phyloP scores from a whole-genome alignment of 495 filamentous ascomycete genomes.

The Pyrenula massariospora region DNA sequence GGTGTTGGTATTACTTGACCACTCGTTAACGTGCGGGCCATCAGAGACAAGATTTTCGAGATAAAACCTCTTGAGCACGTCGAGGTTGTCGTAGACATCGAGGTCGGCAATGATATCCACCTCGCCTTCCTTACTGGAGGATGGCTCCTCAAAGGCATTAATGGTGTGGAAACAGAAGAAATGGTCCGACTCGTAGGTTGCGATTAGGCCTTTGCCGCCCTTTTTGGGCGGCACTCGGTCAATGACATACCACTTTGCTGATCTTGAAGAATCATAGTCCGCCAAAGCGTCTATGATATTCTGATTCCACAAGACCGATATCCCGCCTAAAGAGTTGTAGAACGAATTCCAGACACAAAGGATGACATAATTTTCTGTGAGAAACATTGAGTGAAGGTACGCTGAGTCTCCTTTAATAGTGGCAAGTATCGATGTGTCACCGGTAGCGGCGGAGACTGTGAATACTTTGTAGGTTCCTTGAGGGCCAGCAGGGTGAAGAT shows the following conservation, averaged over 20 bases:
- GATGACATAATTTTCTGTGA: slow-evolving; percentile 53
- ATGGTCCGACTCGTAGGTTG: slow-evolving; percentile 42
- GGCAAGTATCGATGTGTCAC: slow-evolving; percentile 58
- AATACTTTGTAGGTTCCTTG: slow-evolving; percentile 54
- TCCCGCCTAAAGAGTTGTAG: slow-evolving; percentile 26
- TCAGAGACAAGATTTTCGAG: slow-evolving; percentile 45
- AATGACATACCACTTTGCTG: slow-evolving; percentile 57
- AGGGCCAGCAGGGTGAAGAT: slow-evolving; percentile 40
- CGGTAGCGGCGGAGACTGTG: slow-evolving; percentile 42
- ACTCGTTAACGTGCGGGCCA: slow-evolving; percentile 14
- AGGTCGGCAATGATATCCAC: slow-evolving; percentile 47
- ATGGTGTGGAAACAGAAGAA: slow-evolving; percentile 70
- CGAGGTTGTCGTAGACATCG: slow-evolving; percentile 38
- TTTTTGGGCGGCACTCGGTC: slow-evolving; percentile 32
- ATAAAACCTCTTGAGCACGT: slow-evolving; percentile 39
- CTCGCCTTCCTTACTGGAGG: slow-evolving; percentile 18
- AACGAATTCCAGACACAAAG: slow-evolving; percentile 54
- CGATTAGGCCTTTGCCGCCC: slow-evolving; percentile 40
- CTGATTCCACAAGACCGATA: slow-evolving; percentile 38
- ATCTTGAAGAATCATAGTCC: slow-evolving; percentile 33
- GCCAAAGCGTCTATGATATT: slow-evolving; percentile 47
- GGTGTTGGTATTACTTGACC: slow-evolving; percentile 8
- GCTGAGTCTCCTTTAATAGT: slow-evolving; percentile 43
- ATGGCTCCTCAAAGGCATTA: slow-evolving; percentile 57
- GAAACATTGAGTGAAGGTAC: slow-evolving; percentile 65